Evolutionary conservation across 148 eudicot genomes (phyloP).

Genomic region (Rhododendron griersonianum): DNA sequence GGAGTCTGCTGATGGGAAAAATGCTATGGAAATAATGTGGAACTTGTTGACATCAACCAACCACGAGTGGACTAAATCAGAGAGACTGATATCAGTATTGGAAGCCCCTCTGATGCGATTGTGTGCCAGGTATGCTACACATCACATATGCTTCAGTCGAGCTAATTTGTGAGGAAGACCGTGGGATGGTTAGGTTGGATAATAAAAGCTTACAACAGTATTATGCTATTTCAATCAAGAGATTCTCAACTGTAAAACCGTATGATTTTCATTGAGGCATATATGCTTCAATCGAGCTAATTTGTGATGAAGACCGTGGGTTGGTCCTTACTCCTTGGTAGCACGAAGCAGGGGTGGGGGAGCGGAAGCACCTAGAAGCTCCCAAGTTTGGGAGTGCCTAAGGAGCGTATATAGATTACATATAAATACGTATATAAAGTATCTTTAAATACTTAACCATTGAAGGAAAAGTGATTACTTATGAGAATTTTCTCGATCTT

Average conservation of each 20-base stretch:
- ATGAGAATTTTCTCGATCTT: too few species aligned
- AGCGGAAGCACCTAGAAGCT: too few species aligned
- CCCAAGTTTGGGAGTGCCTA: too few species aligned
- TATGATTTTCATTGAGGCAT: not conserved
- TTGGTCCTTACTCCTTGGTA: not conserved
- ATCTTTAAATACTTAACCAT: too few species aligned
- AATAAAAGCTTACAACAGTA: not conserved
- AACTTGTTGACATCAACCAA: slow-evolving; percentile 52
- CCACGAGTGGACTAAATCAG: slow-evolving; percentile 61
- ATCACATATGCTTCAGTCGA: not conserved
- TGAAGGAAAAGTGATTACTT: too few species aligned
- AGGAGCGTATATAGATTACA: too few species aligned
- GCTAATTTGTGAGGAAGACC: not conserved
- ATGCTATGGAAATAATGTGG: slow-evolving; percentile 64
- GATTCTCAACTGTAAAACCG: not conserved
- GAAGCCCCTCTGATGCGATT: slow-evolving; percentile 71
- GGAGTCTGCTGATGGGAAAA: slow-evolving; percentile 39
- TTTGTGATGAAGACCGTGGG: not conserved
- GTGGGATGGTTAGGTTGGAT: not conserved
- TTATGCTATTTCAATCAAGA: not conserved
- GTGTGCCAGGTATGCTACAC: slow-evolving; percentile 62
- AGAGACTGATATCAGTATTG: slow-evolving; percentile 35
- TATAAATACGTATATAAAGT: too few species aligned
- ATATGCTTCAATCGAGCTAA: not conserved
- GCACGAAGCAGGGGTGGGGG: too few species aligned